Percentiles rank a stretch among this genome's conserved stretches.
Evolutionary conservation across 2,329 filamentous ascomycete genomes (phyloP).

Genomic region (Penicillium crustosum): DNA sequence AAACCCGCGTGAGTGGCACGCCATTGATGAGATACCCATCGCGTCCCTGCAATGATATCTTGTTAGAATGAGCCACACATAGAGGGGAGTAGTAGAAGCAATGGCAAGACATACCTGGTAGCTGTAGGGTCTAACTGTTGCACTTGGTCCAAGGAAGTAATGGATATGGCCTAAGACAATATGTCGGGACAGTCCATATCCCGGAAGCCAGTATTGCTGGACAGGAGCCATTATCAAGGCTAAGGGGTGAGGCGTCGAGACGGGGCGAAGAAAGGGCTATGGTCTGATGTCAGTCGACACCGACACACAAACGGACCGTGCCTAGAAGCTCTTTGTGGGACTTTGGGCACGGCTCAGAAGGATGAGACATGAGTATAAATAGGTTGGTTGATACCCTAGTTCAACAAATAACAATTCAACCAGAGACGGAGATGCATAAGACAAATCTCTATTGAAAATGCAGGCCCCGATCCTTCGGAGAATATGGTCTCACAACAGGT

Average conservation of each 20-base stretch:
- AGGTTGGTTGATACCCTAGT: constrained; percentile 2
- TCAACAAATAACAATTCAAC: neutral
- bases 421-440: constrained; percentile 14
- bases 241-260: neutral
- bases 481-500: constrained; percentile 17
- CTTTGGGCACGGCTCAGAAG: constrained; percentile 6
- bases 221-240: constrained; percentile 35
- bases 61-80: constrained; percentile 19
- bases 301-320: constrained; percentile 10
- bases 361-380: constrained; percentile 22
- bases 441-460: constrained; percentile 10
- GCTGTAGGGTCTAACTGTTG: constrained; percentile 48
- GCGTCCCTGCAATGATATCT: constrained; percentile 40
- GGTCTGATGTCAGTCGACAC: constrained; percentile 7
- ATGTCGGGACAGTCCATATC: constrained; percentile 50
- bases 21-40: constrained; percentile 52
- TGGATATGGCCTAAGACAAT: constrained; percentile 51
- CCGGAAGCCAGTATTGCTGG: constrained; percentile 51
- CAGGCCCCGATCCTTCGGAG: constrained; percentile 9
- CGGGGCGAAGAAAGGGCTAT: constrained; percentile 1
- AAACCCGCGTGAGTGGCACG: constrained; percentile 48
- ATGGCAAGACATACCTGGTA: constrained; percentile 43
- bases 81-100: neutral
- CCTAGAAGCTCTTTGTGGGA: constrained; percentile 3
- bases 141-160: constrained; percentile 50